Conservation (phyloP, 495 filamentous ascomycete genomes). For the Trichoderma reesei region DNA sequence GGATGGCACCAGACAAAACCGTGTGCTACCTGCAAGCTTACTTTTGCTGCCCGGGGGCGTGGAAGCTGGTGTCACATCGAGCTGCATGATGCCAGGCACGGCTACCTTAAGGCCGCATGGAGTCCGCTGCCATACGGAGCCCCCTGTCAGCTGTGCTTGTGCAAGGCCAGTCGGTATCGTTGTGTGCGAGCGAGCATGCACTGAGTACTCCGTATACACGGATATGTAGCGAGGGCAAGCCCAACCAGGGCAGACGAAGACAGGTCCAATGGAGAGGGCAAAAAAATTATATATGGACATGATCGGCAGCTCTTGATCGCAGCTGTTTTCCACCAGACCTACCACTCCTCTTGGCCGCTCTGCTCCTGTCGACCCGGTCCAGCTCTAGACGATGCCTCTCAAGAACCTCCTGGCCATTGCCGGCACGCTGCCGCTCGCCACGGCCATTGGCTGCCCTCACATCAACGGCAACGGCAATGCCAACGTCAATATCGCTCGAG, state of each 20-base stretch:
- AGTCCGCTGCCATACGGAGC: background rate
- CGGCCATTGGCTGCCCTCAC: background rate
- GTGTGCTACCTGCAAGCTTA: background rate
- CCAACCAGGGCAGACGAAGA: background rate
- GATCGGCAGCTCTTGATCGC: background rate
- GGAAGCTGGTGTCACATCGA: background rate
- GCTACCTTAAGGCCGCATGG: background rate
- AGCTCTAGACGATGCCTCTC: slow-evolving; percentile 4
- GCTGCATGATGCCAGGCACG: slow-evolving; percentile 4
- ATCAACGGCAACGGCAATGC: background rate
- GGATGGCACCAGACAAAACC: background rate
- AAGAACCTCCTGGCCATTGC: slow-evolving; percentile 2
- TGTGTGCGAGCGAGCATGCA: background rate
- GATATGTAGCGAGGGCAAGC: background rate
- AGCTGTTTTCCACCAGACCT: background rate
- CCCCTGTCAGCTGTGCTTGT: background rate
- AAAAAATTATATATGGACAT: background rate
- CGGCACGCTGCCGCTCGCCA: background rate
- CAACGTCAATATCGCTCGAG: background rate
- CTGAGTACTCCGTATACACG: too few species aligned
- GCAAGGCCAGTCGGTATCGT: too few species aligned
- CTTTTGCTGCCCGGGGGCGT: background rate
- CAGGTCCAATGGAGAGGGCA: background rate
- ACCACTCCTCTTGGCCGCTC: background rate
- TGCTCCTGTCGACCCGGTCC: background rate